Percentiles rank a stretch among this genome's conserved stretches.
phyloP scores from a whole-genome alignment of 805 yeast species.

The Saccharomycopsis sp. region DNA sequence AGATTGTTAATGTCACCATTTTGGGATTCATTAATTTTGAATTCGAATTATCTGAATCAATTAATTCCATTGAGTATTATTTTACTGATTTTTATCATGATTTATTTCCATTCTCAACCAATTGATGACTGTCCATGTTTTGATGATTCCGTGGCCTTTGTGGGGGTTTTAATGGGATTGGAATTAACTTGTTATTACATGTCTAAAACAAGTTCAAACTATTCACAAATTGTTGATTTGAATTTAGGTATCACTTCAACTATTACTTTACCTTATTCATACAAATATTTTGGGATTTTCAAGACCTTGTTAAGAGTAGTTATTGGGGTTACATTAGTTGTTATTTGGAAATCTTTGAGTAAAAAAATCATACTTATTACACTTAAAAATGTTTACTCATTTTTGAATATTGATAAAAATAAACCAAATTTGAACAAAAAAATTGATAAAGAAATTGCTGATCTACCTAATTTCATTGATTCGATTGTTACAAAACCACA shows the following conservation, averaged over 20 bases:
- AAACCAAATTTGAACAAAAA: too few relatives aligned
- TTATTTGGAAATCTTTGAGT: slow-evolving; percentile 63
- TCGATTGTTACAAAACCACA: slow-evolving; percentile 6
- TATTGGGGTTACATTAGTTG: slow-evolving; percentile 53
- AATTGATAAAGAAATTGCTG: slow-evolving; percentile 10
- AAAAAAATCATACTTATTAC: slow-evolving; percentile 64
- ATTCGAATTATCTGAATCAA: slow-evolving; percentile 9
- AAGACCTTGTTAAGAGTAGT: slow-evolving; percentile 37
- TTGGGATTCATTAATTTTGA: slow-evolving; percentile 19
- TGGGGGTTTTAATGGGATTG: slow-evolving; percentile 77
- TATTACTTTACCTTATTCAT: slow-evolving; percentile 33
- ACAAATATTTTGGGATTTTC: slow-evolving; percentile 31
- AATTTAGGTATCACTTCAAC: slow-evolving; percentile 21
- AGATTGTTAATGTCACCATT: slow-evolving; percentile 24
- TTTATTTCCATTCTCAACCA: slow-evolving; percentile 72
- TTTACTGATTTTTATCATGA: slow-evolving; percentile 34
- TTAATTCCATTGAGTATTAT: slow-evolving; percentile 28
- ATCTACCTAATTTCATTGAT: slow-evolving; percentile 2
- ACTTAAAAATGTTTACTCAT: slow-evolving; percentile 48
- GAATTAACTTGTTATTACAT: slow-evolving; percentile 50
- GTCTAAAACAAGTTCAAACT: slow-evolving; percentile 20
- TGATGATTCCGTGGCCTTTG: slow-evolving; percentile 88
- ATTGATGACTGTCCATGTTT: slow-evolving; percentile 93
- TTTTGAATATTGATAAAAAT: slow-evolving; percentile 34
- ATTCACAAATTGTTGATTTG: slow-evolving; percentile 18